Evolutionary conservation across 164 flowering plant species (phyloP).

Genomic region (Piper betle): DNA sequence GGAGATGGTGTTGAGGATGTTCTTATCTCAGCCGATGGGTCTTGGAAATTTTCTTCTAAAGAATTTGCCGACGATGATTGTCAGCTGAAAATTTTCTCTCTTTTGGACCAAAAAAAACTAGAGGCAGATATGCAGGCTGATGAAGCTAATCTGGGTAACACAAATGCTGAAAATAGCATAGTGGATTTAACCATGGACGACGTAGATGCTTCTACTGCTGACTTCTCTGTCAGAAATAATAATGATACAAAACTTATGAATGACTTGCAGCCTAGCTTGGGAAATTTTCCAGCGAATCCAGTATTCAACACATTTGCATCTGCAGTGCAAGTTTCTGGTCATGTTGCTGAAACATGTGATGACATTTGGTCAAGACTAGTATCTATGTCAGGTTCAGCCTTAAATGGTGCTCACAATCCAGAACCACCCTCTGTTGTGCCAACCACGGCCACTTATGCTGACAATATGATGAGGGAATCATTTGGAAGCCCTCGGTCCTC

Average conservation of each 20-base stretch:
- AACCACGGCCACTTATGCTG: conserved; percentile 4
- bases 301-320: conserved; percentile 12
- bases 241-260: conserved; percentile 44
- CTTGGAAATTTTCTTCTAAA: conserved; percentile 46
- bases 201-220: conserved; percentile 15
- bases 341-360: conserved; percentile 9
- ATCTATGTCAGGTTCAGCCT: conserved; percentile 5
- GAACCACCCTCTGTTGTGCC: conserved; percentile 5
- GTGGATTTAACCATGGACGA: conserved; percentile 46
- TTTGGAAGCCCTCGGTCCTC: conserved; percentile 3
- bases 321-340: conserved; percentile 12
- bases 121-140: conserved; percentile 5
- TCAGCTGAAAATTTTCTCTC: conserved; percentile 3
- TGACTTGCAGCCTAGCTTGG: conserved; percentile 6
- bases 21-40: conserved; percentile 57
- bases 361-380: conserved; percentile 27
- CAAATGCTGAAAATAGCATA: conserved; percentile 13
- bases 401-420: not conserved
- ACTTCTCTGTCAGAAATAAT: not conserved
- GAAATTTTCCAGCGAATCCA: conserved; percentile 3
- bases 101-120: conserved; percentile 1
- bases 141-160: conserved; percentile 7
- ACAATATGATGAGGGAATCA: not conserved
- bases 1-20: conserved; percentile 45
- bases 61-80: conserved; percentile 15